Percentiles rank a stretch among this genome's conserved stretches.
phyloP scores from a whole-genome alignment of 1,139 yeast genomes.

The Pichia sp. region DNA sequence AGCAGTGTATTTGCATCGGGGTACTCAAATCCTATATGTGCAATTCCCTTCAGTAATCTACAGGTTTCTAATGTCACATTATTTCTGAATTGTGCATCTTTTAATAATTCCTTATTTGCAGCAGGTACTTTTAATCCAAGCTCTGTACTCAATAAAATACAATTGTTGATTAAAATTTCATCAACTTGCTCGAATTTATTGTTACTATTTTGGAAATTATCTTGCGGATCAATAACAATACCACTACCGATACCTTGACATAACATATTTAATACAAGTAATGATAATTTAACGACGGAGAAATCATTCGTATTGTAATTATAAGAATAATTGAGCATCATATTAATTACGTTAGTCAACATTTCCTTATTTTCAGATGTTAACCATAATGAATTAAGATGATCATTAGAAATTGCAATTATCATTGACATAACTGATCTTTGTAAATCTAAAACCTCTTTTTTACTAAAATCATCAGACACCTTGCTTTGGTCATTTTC shows the following conservation, averaged over 20 bases:
- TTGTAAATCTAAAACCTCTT: constrained; percentile 58
- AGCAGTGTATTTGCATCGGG: constrained; percentile 25
- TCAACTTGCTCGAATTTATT: constrained; percentile 45
- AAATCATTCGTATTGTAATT: constrained; percentile 32
- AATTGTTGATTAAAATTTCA: constrained; percentile 56
- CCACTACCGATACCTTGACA: constrained; percentile 67
- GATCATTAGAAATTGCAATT: constrained; percentile 66
- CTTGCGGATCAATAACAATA: constrained; percentile 47
- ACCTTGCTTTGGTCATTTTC: constrained; percentile 32
- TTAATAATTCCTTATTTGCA: constrained; percentile 50
- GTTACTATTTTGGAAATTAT: constrained; percentile 31
- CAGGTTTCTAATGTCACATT: constrained; percentile 68
- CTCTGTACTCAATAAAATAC: constrained; percentile 67
- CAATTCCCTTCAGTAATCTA: constrained; percentile 59
- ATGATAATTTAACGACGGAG: constrained; percentile 60
- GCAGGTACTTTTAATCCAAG: constrained; percentile 53
- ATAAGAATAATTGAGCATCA: constrained; percentile 61
- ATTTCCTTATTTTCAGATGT: constrained; percentile 51
- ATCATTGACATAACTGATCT: constrained; percentile 66
- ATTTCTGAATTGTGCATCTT: constrained; percentile 74
- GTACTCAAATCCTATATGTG: constrained; percentile 29
- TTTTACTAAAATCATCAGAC: constrained; percentile 43
- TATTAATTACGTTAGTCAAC: constrained; percentile 58
- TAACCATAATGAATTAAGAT: constrained; percentile 70
- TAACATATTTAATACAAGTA: constrained; percentile 63